Base-by-base conservation (phyloP, 805 yeast species). In the Candida sonorensis region DNA sequence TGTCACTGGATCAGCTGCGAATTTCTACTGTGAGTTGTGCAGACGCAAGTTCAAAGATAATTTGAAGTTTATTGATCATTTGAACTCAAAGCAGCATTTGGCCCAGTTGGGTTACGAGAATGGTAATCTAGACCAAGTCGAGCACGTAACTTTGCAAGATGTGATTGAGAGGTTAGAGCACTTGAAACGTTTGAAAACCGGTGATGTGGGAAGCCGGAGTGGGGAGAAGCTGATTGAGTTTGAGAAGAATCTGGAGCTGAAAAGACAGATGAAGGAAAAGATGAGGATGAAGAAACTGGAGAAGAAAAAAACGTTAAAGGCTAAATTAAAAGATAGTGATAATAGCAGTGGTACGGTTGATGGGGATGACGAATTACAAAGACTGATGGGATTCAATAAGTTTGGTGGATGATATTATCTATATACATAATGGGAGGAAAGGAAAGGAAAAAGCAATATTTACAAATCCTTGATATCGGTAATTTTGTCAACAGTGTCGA, bases 11-110 rank as follows among this genome's bases (percentile, higher is more conserved):
- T 22, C 24, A 22, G 74, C 82, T 17, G 83, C 84, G 38, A 96
- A 97, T 15, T 90, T 90, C 57, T 72, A 72, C 45, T 92, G 98
- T 57, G 82, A 80, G 9, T 55, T 73, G 2, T 92, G 98, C 56
- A 74, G 80, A 41, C 55, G 84, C 36, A 79, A 90, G 2, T 90
- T 75, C 59, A 77, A 86, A 49, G 97, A 92, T 52, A 81, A 82
- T 35, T 59, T 86, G 44, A 81, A 86, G 40, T 76, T 77, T 51
- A 67, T 85, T 4, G 94, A 88, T 50, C 97, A 92, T 59, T 62
- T 85, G 49, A 86, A 84, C 49, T 75, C 86, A 23, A 77, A 76
- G 22, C 78, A 70, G 38, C 97, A 82, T 56, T 48, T 68, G 24
- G 59, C 4, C 66, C 62, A 36, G 64, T 68, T 35, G 69, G 56